Base-by-base conservation (phyloP, 106 monocot genomes). In the Triglochin maritima region DNA sequence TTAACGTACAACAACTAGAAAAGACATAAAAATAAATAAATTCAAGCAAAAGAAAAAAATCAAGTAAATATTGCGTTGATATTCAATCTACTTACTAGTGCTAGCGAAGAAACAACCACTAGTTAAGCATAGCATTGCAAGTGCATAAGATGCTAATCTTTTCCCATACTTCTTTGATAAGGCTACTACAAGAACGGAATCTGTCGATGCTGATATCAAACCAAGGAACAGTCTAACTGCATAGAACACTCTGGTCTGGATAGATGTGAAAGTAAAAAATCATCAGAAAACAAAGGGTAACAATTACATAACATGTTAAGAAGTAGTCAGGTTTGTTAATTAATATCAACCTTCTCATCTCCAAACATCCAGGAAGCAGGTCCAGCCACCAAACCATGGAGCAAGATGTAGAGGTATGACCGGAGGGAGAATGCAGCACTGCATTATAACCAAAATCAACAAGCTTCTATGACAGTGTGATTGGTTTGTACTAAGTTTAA, bases 21-120 rank as follows among this genome's bases (percentile, higher is more conserved):
- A 12, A 50, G 0, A 49, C 41, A 44, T 41, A 52, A 52, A 52
- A 47, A n/a, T n/a, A n/a, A n/a, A n/a, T n/a, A n/a, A 51, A 2
- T 47, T 11, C 2, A 10, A 9, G 13, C 4, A 44, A 11, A 4
- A 8, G 46, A 46, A 62, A 52, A 4, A 29, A 41, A 8, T 7
- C 13, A 12, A 66, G 17, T 55, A 48, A 29, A 56, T 73, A 4
- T 57, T 29, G 29, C 29, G 29, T 1, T 29, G 29, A 29, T 1
- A 29, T 1, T 29, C 29, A 29, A 12, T 10, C 42, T 13, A 76
- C 66, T 79, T 79, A 99, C 98, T 99, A 81, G 92, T 99, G 50
- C 98, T 99, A 8, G 98, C 92, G 82, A 99, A 99, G 86, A 92
- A 99, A 66, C 92, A 92, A 64, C 98, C 98, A 76, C 98, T 99